These are phyloP conservation scores for Trichocladium antarcticum DNA, from an alignment of 495 filamentous ascomycete genomes.

Conservation along the genomic window DNA sequence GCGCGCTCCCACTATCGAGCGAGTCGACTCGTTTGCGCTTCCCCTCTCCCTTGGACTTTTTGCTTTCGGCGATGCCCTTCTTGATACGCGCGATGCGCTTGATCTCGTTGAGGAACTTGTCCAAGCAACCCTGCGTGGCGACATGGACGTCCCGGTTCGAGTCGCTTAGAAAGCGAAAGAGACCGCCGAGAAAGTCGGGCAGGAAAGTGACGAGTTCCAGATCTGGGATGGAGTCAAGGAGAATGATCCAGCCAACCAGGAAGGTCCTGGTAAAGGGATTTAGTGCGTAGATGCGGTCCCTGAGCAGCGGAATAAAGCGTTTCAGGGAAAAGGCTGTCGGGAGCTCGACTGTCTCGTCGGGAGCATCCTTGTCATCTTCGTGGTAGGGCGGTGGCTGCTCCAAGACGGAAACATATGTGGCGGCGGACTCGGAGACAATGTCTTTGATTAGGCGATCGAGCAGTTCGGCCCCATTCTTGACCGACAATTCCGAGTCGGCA, in stretches of 20 bases:
- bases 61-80: slow-evolving; percentile 81
- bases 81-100: slow-evolving; percentile 88
- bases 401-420: slow-evolving; percentile 85
- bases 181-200: slow-evolving; percentile 80
- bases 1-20: slow-evolving; percentile 49
- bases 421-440: slow-evolving; percentile 92
- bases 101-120: slow-evolving; percentile 86
- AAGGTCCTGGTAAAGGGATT: slow-evolving; percentile 94
- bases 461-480: slow-evolving; percentile 97
- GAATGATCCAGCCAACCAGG: slow-evolving; percentile 87
- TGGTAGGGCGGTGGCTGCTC: slow-evolving; percentile 46
- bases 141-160: slow-evolving; percentile 87
- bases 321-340: slow-evolving; percentile 89
- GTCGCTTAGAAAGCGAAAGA: slow-evolving; percentile 88
- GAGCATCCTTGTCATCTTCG: slow-evolving; percentile 39
- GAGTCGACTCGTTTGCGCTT: slow-evolving; percentile 53
- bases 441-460: slow-evolving; percentile 95
- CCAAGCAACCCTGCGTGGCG: slow-evolving; percentile 79
- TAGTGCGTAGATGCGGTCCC: slow-evolving; percentile 83
- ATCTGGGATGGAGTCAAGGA: slow-evolving; percentile 94
- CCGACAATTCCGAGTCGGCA: slow-evolving; percentile 89
- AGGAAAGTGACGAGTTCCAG: slow-evolving; percentile 88
- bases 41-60: slow-evolving; percentile 56
- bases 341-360: slow-evolving; percentile 43
- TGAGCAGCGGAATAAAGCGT: slow-evolving; percentile 82